Conservation (phyloP, 2,329 filamentous ascomycete species). For the Clonostachys chloroleuca region DNA sequence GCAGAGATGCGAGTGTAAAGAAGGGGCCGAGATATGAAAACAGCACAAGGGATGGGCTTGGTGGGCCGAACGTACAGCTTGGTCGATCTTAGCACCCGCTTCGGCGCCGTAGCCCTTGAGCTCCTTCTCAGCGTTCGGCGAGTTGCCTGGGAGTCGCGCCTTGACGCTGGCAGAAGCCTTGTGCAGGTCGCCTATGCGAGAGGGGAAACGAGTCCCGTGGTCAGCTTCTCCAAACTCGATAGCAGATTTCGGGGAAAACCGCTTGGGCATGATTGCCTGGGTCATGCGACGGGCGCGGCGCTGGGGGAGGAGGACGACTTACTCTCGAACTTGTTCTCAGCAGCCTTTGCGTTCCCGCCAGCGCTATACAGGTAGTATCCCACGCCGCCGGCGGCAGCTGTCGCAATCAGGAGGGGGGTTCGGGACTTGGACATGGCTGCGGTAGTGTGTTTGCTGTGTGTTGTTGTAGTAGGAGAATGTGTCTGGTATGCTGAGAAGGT, state of each 20-base stretch:
- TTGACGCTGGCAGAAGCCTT: slow-evolving; percentile 63
- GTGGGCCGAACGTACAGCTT: slow-evolving; percentile 49
- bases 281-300: neutral
- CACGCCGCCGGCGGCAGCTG: slow-evolving; percentile 60
- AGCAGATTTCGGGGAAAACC: neutral
- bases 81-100: slow-evolving; percentile 64
- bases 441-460: neutral
- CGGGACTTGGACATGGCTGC: slow-evolving; percentile 41
- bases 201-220: neutral
- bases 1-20: neutral
- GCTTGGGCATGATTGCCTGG: neutral
- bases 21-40: neutral
- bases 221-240: neutral
- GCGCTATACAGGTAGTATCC: slow-evolving; percentile 92
- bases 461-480: neutral
- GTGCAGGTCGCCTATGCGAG: slow-evolving; percentile 66
- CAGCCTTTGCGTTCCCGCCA: slow-evolving; percentile 74
- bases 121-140: slow-evolving; percentile 60
- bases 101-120: slow-evolving; percentile 40
- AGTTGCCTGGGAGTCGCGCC: slow-evolving; percentile 58
- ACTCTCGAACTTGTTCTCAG: slow-evolving; percentile 88
- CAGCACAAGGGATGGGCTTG: neutral
- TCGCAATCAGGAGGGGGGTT: slow-evolving; percentile 48
- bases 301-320: slow-evolving; percentile 18
- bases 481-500: neutral